phyloP scores from a whole-genome alignment of 768 basidiomycete species.

The Rossbeevera mucosa region DNA sequence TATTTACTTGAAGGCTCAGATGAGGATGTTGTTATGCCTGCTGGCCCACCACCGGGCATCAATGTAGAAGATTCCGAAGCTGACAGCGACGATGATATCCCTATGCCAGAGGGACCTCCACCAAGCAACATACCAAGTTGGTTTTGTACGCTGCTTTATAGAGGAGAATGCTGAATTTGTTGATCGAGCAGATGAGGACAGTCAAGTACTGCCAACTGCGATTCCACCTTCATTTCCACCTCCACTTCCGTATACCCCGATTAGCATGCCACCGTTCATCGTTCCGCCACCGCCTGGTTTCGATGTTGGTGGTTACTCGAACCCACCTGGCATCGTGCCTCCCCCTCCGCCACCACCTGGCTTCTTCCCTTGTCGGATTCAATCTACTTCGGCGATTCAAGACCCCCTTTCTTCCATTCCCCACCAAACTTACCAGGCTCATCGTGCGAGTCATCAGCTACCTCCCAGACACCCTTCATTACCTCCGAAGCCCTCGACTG shows the following conservation, averaged over 20 bases:
- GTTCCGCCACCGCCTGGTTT: slow-evolving; percentile 18
- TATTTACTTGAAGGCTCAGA: slow-evolving; percentile 29
- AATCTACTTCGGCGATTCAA: slow-evolving; percentile 53
- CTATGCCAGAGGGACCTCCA: slow-evolving; percentile 83
- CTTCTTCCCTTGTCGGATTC: slow-evolving; percentile 55
- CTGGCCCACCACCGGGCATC: slow-evolving; percentile 51
- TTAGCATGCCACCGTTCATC: slow-evolving; percentile 17
- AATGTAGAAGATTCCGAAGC: slow-evolving; percentile 36
- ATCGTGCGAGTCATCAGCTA: slow-evolving; percentile 46
- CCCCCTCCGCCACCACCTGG: slow-evolving; percentile 54
- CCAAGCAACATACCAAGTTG: slow-evolving; percentile 31
- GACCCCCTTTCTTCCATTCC: slow-evolving; percentile 75
- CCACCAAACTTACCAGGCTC: slow-evolving; percentile 74
- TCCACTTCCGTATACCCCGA: slow-evolving; percentile 14
- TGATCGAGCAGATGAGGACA: slow-evolving; percentile 5
- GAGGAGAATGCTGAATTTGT: neutral
- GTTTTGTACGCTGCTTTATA: slow-evolving; percentile 1
- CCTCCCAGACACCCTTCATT: slow-evolving; percentile 39
- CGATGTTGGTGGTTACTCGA: slow-evolving; percentile 1
- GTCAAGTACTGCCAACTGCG: neutral
- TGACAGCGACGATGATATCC: slow-evolving; percentile 78
- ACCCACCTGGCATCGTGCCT: slow-evolving; percentile 19
- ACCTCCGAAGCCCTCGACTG: slow-evolving; percentile 36
- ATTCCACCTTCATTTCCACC: slow-evolving; percentile 20
- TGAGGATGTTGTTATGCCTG: slow-evolving; percentile 64